Base-by-base conservation (phyloP, 192 early-diverging fungal genomes). In the Backusella tuberculispora region DNA sequence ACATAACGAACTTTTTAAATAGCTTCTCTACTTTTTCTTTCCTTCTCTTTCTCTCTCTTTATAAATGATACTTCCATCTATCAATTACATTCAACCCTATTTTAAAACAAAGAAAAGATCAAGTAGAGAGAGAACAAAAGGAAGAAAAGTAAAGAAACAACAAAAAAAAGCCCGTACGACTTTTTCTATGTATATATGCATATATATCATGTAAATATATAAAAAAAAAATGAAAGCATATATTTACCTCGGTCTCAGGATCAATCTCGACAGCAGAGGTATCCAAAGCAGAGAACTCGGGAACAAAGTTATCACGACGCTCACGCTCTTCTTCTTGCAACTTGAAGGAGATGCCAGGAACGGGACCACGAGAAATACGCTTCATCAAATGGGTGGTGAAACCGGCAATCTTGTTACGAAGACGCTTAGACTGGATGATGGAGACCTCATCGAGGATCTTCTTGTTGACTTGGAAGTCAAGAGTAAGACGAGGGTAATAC, bases 391-490 rank as follows among this genome's bases (percentile, higher is more conserved):
- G 98, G 78, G 98, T 99, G 85, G 98, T 99, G 93, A 98, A 99
- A 73, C 98, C 98, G 78, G 98, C 98, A 83, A 99, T 99, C 94
- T 99, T 98, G 93, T 99, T 99, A 81, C 98, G 95, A 85, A 99
- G 95, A 80, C 98, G 95, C 94, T 99, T 98, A 79, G 95, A 94
- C 75, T 95, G 85, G 78, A 99, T 97, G 84, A 98, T 95, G 79
- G 98, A 96, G 72, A 98, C 97, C 88, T 98, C 97, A 85, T 94
- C 93, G 77, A 87, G 87, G 82, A 98, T 97, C 86, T 94, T 95
- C 96, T 99, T 99, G 95, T 99, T 99, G 90, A 95, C 97, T 88
- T 99, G 96, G 93, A 99, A 99, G 83, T 99, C 98, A 66, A 96
- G 88, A 76, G 97, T 98, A 75, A 99, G 93, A 81, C 95, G 88